Base-by-base conservation (phyloP, 345 rosid genomes). In the Microthlaspi erraticum region DNA sequence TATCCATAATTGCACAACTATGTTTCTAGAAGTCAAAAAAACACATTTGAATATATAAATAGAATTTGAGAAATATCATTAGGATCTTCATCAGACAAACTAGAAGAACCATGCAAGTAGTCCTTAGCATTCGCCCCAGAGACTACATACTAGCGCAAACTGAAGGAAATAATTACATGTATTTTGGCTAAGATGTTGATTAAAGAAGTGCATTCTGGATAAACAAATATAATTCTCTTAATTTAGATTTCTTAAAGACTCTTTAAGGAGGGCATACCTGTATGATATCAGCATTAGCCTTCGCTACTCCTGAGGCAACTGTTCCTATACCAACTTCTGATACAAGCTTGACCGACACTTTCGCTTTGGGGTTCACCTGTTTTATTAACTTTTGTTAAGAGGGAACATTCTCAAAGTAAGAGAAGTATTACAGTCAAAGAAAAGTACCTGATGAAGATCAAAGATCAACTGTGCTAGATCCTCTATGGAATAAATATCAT, bases 281-380 rank as follows among this genome's bases (percentile, higher is more conserved):
- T 81, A 94, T 84, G 66, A 94, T 69, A 81, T 94, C 97, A 39
- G 97, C 99, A 79, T 94, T 94, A 80, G 92, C 99, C 86, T 94
- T 91, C 26, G 99, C 92, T 79, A 94, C 99, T 20, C 97, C 97
- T 60, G 99, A 94, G 51, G 96, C 99, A 77, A 94, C 99, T 29
- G 97, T 94, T 70, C 99, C 99, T 72, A 94, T 94, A 65, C 99
- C 97, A 76, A 88, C 97, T 85, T 94, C 97, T 38, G 93, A 95
- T 67, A 94, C 99, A 42, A 94, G 95, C 87, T 94, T 94, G 70
- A 94, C 97, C 26, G 96, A 91, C 49, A 91, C 99, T 86, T 94
- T 94, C 16, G 99, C 99, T 81, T 76, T 91, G 65, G 96, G 95
- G 77, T 94, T 94, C 76, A 94, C 95, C 99, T 94, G 72, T 26